Conservation (phyloP, 2,329 filamentous ascomycete genomes). For the Cryphonectria japonica region DNA sequence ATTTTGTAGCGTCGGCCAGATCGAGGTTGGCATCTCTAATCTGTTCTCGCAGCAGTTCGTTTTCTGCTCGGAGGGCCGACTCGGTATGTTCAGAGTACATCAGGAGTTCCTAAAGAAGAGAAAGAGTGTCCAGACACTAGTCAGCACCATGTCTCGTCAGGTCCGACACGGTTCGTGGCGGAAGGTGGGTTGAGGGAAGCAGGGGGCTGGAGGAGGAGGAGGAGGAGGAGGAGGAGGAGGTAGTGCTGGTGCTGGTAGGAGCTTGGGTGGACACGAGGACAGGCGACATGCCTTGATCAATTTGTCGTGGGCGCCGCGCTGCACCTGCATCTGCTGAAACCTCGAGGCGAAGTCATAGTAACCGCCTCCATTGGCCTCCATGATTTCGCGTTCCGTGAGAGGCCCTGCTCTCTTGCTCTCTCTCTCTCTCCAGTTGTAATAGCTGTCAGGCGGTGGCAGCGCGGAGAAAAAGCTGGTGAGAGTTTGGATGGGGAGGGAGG, state of each 20-base stretch:
- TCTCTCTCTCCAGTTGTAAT: neutral
- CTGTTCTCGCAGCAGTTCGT: slow-evolving; percentile 44
- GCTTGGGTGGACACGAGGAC: slow-evolving; percentile 11
- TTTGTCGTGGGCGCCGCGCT: slow-evolving; percentile 46
- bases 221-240: neutral
- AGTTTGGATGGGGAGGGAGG: neutral
- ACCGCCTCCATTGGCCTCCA: slow-evolving; percentile 31
- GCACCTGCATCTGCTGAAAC: slow-evolving; percentile 48
- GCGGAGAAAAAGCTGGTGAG: neutral
- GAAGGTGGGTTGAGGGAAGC: neutral
- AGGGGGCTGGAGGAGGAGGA: neutral
- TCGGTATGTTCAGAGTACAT: slow-evolving; percentile 51
- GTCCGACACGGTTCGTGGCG: neutral
- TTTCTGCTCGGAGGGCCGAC: slow-evolving; percentile 48
- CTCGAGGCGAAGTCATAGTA: slow-evolving; percentile 49
- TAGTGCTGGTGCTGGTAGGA: neutral
- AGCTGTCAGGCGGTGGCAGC: neutral
- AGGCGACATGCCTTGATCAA: slow-evolving; percentile 51
- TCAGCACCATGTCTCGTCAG: neutral
- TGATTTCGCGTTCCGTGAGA: neutral
- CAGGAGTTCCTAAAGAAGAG: slow-evolving; percentile 48
- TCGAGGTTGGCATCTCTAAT: slow-evolving; percentile 53
- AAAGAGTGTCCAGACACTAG: slow-evolving; percentile 2
- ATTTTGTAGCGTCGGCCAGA: slow-evolving; percentile 52
- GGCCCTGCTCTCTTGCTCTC: neutral